Percentiles rank a stretch among this genome's conserved stretches.
Evolutionary conservation across 2,329 filamentous ascomycete species (phyloP).

Genomic region (Diaporthe destruens): DNA sequence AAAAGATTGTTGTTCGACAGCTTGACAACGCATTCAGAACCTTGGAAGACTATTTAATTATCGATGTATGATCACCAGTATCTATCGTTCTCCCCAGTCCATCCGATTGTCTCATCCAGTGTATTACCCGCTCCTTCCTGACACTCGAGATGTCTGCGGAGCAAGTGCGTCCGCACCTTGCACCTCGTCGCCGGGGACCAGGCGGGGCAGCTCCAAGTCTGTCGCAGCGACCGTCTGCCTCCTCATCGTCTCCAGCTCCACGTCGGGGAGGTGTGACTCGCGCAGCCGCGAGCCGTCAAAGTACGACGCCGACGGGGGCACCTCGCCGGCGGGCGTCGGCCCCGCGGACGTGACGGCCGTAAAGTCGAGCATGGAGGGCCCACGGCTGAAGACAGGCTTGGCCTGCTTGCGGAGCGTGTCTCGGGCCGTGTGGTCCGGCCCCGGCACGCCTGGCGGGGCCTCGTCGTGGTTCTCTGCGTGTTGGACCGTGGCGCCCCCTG

Average conservation of each 20-base stretch:
- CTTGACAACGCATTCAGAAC: background rate
- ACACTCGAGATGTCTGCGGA: background rate
- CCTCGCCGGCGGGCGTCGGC: slow-evolving; percentile 34
- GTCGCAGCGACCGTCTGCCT: slow-evolving; percentile 20
- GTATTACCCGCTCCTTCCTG: slow-evolving; percentile 19
- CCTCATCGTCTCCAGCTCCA: background rate
- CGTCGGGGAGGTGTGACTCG: slow-evolving; percentile 40
- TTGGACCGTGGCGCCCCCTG: background rate
- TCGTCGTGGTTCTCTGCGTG: slow-evolving; percentile 37
- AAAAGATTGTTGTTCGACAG: background rate
- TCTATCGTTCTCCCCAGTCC: background rate
- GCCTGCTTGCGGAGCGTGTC: slow-evolving; percentile 15
- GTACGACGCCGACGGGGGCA: slow-evolving; percentile 15
- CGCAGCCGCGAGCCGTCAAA: slow-evolving; percentile 28
- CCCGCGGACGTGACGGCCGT: slow-evolving; percentile 37
- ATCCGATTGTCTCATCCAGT: background rate
- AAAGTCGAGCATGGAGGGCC: slow-evolving; percentile 37
- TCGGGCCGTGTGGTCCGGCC: slow-evolving; percentile 26
- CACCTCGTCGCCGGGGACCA: slow-evolving; percentile 15
- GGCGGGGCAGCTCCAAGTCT: slow-evolving; percentile 12
- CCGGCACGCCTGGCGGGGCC: slow-evolving; percentile 26
- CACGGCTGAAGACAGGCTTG: slow-evolving; percentile 38
- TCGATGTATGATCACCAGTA: slow-evolving; percentile 4
- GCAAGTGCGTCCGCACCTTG: slow-evolving; percentile 24
- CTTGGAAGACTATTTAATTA: background rate